Percentiles rank a stretch among this genome's conserved stretches.
These are phyloP conservation scores for Neofusicoccum parvum DNA, from an alignment of 2,329 filamentous ascomycete species.

Conservation along the genomic window DNA sequence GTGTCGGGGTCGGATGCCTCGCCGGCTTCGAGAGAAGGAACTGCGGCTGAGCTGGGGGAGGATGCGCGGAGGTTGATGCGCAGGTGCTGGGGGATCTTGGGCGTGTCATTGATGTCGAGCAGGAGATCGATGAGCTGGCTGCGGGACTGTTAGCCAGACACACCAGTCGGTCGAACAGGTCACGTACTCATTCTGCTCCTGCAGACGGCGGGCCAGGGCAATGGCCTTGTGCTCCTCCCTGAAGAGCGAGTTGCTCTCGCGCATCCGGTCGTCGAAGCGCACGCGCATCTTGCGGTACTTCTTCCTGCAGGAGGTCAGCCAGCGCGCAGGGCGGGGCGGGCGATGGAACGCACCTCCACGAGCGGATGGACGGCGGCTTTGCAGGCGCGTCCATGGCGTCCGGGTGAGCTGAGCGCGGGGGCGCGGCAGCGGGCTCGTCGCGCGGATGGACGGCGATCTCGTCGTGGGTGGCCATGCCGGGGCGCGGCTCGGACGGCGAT, in stretches of 20 bases:
- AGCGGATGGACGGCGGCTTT: slow-evolving; percentile 13
- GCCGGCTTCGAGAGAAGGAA: slow-evolving; percentile 29
- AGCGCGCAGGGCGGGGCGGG: not conserved
- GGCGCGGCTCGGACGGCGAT: not conserved
- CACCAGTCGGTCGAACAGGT: slow-evolving; percentile 24
- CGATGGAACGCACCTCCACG: slow-evolving; percentile 14
- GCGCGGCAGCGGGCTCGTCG: not conserved
- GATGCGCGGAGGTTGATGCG: slow-evolving; percentile 67
- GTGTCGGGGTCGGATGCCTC: slow-evolving; percentile 27
- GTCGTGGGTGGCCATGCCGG: slow-evolving; percentile 14
- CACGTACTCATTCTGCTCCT: slow-evolving; percentile 88
- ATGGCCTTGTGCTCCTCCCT: slow-evolving; percentile 79
- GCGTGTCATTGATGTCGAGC: slow-evolving; percentile 82
- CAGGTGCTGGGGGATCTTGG: slow-evolving; percentile 73
- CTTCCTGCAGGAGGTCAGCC: slow-evolving; percentile 54
- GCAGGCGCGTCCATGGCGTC: slow-evolving; percentile 5
- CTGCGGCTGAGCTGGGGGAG: slow-evolving; percentile 25
- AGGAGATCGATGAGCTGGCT: slow-evolving; percentile 89
- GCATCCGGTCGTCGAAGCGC: slow-evolving; percentile 75
- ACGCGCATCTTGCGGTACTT: slow-evolving; percentile 93
- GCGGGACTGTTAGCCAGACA: slow-evolving; percentile 21
- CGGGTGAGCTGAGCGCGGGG: slow-evolving; percentile 1
- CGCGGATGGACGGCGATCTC: not conserved
- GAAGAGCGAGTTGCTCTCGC: slow-evolving; percentile 80
- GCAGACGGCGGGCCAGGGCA: slow-evolving; percentile 78